Evolutionary conservation across 2,329 filamentous ascomycete genomes (phyloP).

Genomic region (Dryadomyces quercus-mongolicae): DNA sequence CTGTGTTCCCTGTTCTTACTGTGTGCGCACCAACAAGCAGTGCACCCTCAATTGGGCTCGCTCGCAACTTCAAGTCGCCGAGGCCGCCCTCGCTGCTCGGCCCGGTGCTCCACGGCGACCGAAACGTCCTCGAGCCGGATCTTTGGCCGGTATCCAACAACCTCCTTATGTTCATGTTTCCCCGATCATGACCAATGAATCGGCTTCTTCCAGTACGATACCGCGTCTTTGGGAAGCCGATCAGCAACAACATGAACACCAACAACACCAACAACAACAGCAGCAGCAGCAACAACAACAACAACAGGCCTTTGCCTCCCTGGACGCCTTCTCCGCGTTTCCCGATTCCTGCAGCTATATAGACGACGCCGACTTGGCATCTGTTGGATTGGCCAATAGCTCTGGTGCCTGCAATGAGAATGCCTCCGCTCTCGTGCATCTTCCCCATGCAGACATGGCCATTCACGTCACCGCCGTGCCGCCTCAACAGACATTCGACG

Average conservation of each 20-base stretch:
- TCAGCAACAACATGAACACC: background rate
- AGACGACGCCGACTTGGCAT: background rate
- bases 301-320: background rate
- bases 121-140: slow-evolving; percentile 6
- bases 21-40: slow-evolving; percentile 13
- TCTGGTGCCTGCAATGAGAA: background rate
- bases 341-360: background rate
- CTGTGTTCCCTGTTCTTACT: slow-evolving; percentile 13
- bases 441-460: background rate
- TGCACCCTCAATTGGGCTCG: slow-evolving; percentile 16
- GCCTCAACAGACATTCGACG: background rate
- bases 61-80: slow-evolving; percentile 10
- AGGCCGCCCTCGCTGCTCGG: slow-evolving; percentile 1
- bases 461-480: background rate
- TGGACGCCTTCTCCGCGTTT: background rate
- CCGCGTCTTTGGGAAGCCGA: background rate
- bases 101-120: slow-evolving; percentile 4
- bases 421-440: background rate
- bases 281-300: background rate
- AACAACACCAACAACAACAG: background rate
- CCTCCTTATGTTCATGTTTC: background rate
- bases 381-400: background rate
- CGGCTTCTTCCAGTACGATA: background rate
- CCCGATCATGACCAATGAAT: background rate
- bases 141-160: background rate